Evolutionary conservation across 257 asterid genomes (phyloP).

Genomic region (Plantago ovata): DNA sequence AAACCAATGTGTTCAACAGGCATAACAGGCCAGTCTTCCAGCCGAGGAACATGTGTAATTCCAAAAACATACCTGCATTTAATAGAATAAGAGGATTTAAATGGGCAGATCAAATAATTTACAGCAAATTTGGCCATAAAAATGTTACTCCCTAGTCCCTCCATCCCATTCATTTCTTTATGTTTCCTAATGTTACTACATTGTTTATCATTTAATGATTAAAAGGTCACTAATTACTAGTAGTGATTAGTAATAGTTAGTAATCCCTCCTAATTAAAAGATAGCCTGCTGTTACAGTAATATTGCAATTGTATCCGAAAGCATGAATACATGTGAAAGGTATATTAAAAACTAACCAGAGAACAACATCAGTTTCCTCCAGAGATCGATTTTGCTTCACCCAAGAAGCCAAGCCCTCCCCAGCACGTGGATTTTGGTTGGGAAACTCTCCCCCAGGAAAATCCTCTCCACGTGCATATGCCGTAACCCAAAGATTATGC

Average conservation of each 20-base stretch:
- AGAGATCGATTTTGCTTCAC: slow-evolving; percentile 78
- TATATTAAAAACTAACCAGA: slow-evolving; percentile 52
- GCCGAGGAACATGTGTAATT: slow-evolving; percentile 89
- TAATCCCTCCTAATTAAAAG: too few relatives aligned
- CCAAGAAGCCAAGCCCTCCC: slow-evolving; percentile 96
- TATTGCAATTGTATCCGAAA: not conserved
- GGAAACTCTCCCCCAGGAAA: slow-evolving; percentile 99
- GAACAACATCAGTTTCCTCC: slow-evolving; percentile 85
- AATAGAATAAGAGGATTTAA: slow-evolving; percentile 14
- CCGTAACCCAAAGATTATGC: slow-evolving; percentile 96
- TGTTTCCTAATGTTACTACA: too few relatives aligned
- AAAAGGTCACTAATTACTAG: too few relatives aligned
- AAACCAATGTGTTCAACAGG: slow-evolving; percentile 92
- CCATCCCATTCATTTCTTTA: too few relatives aligned
- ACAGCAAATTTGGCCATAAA: not conserved
- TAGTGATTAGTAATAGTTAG: too few relatives aligned
- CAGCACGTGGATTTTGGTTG: slow-evolving; percentile 94
- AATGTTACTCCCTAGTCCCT: too few relatives aligned
- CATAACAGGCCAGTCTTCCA: slow-evolving; percentile 99
- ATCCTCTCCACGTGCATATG: slow-evolving; percentile 80
- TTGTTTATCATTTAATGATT: too few relatives aligned
- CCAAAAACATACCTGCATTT: slow-evolving; percentile 81
- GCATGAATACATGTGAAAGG: not conserved
- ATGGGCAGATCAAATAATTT: slow-evolving; percentile 8
- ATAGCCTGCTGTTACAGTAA: not conserved